These are phyloP conservation scores for Sarcomyxa edulis DNA, from an alignment of 768 basidiomycete species.

Conservation along the genomic window DNA sequence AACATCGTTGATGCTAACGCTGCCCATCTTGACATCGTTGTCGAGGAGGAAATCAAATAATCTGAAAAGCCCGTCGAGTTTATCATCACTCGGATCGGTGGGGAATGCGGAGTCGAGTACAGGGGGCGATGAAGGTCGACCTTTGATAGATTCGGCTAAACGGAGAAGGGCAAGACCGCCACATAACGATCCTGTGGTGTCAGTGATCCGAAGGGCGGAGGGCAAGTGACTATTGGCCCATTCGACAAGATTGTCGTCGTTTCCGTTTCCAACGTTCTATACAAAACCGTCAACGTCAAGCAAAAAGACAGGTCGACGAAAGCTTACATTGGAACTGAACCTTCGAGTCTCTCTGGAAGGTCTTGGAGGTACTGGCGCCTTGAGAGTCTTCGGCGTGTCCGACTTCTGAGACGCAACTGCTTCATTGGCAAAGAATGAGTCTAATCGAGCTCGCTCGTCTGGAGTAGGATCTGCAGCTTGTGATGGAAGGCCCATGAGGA, in stretches of 20 bases:
- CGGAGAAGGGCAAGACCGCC: conserved; percentile 79
- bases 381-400: conserved; percentile 14
- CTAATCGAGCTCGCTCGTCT: conserved; percentile 40
- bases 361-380: conserved; percentile 46
- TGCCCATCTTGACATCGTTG: conserved; percentile 87
- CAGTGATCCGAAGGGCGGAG: conserved; percentile 46
- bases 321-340: conserved; percentile 19
- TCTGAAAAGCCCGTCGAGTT: conserved; percentile 80
- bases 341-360: conserved; percentile 64
- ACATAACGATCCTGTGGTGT: conserved; percentile 39
- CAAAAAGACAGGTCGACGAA: conserved; percentile 6
- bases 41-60: conserved; percentile 92
- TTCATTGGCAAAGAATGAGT: conserved; percentile 52
- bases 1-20: conserved; percentile 92
- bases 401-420: conserved; percentile 15
- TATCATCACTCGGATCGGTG: conserved; percentile 60
- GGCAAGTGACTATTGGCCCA: conserved; percentile 92
- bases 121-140: conserved; percentile 57
- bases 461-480: conserved; percentile 29
- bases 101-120: conserved; percentile 82
- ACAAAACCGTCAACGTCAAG: conserved; percentile 49
- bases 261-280: too few species aligned
- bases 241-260: conserved; percentile 59
- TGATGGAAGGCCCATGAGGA: conserved; percentile 59
- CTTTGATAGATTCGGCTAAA: conserved; percentile 77